Evolutionary conservation across 306 rosid species (phyloP).

Genomic region (Prunus campanulata): DNA sequence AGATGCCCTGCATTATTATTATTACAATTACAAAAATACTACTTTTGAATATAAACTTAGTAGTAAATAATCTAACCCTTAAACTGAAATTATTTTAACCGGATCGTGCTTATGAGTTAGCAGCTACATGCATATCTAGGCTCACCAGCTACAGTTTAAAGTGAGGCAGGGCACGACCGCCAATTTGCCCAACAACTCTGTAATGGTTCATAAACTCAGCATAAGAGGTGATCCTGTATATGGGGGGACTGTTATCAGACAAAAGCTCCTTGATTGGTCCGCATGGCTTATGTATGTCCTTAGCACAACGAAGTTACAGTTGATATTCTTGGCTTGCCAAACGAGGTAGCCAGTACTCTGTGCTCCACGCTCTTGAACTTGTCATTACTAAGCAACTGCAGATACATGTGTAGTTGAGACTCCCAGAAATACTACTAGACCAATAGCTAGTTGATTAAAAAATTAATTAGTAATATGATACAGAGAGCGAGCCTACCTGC

Average conservation of each 20-base stretch:
- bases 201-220: neutral
- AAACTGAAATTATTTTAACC: too few relatives aligned
- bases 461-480: neutral
- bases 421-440: neutral
- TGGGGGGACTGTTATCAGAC: neutral
- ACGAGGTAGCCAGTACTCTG: conserved; percentile 11
- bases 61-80: too few relatives aligned
- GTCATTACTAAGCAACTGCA: conserved; percentile 13
- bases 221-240: neutral
- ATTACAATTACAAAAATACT: too few relatives aligned
- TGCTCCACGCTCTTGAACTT: conserved; percentile 26
- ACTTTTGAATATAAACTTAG: too few relatives aligned
- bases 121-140: too few relatives aligned
- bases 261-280: conserved; percentile 18
- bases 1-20: too few relatives aligned
- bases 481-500: neutral
- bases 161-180: neutral
- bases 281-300: neutral
- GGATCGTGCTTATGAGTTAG: too few relatives aligned
- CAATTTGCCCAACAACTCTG: neutral
- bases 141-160: neutral
- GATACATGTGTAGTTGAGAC: neutral
- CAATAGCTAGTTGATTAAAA: neutral
- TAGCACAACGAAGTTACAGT: neutral
- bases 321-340: conserved; percentile 8